Percentiles rank a stretch among this genome's conserved stretches.
Evolutionary conservation across 1,284 basidiomycete genomes (phyloP).

Genomic region (Cystobasidium slooffiae): DNA sequence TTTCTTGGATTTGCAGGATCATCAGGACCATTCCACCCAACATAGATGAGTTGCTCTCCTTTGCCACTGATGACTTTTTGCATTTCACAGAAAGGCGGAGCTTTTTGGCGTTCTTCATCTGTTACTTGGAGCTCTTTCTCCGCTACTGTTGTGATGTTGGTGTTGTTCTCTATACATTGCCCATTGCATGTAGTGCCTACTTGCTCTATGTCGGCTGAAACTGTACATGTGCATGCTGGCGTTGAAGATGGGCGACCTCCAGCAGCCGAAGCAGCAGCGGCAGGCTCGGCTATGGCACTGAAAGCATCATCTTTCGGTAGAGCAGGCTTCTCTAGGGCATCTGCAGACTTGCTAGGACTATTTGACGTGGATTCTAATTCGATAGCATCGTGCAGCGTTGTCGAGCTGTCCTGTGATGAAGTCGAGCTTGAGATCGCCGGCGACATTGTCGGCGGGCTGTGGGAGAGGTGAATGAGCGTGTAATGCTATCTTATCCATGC

Average conservation of each 20-base stretch:
- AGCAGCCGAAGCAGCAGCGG: no score
- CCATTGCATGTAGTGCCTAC: background rate
- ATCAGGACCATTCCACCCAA: conserved; percentile 40
- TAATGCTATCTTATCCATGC: no score
- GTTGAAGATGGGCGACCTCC: no score
- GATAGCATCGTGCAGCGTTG: conserved; percentile 18
- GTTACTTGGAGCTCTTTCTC: conserved; percentile 16
- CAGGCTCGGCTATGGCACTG: conserved; percentile 5
- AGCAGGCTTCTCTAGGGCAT: background rate
- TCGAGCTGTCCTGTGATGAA: background rate
- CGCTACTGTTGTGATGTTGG: background rate
- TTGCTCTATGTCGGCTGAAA: background rate
- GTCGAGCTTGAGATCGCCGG: conserved; percentile 11
- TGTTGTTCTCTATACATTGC: background rate
- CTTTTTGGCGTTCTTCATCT: conserved; percentile 35
- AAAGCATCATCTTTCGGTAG: background rate
- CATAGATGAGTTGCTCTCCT: conserved; percentile 40
- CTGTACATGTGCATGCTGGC: background rate
- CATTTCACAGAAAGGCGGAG: conserved; percentile 29
- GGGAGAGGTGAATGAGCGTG: no score
- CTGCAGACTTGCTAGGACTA: background rate
- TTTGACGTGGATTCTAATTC: background rate
- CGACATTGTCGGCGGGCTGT: background rate
- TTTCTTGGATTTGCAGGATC: conserved; percentile 40
- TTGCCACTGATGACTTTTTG: conserved; percentile 29